Percentiles rank a stretch among this genome's conserved stretches.
phyloP scores from a whole-genome alignment of 2,329 filamentous ascomycete genomes.

The Stagonosporopsis cucurbitacearum region DNA sequence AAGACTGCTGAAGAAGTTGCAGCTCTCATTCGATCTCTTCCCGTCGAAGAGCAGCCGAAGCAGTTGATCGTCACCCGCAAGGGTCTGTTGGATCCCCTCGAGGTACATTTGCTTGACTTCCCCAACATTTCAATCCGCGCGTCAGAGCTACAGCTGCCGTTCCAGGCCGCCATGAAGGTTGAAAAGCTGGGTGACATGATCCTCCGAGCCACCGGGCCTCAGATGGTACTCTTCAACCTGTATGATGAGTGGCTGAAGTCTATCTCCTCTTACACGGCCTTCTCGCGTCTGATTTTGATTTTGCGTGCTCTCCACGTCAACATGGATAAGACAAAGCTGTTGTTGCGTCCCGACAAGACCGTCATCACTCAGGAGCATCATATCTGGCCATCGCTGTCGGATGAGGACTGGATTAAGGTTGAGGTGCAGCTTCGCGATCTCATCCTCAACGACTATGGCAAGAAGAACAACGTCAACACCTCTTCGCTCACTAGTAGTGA shows the following conservation, averaged over 20 bases:
- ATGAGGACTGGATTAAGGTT: slow-evolving; percentile 99
- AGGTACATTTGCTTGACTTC: slow-evolving; percentile 97
- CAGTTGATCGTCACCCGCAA: slow-evolving; percentile 98
- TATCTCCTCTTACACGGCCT: slow-evolving; percentile 97
- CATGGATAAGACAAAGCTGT: slow-evolving; percentile 95
- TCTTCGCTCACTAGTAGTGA: slow-evolving; percentile 95
- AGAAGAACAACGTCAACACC: slow-evolving; percentile 99
- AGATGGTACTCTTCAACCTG: slow-evolving; percentile 99
- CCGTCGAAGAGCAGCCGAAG: slow-evolving; percentile 97
- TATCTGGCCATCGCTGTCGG: slow-evolving; percentile 93
- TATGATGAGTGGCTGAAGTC: slow-evolving; percentile 99
- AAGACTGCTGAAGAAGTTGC: slow-evolving; percentile 99
- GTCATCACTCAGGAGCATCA: slow-evolving; percentile 99
- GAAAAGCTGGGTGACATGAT: slow-evolving; percentile 99
- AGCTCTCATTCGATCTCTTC: slow-evolving; percentile 90
- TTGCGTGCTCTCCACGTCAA: slow-evolving; percentile 96
- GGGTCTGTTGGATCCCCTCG: slow-evolving; percentile 93
- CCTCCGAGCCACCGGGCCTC: slow-evolving; percentile 93
- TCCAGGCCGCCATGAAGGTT: slow-evolving; percentile 99
- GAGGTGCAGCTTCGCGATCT: slow-evolving; percentile 94
- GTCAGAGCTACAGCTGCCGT: slow-evolving; percentile 93
- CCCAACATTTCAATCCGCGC: slow-evolving; percentile 98
- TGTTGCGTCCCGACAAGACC: slow-evolving; percentile 94
- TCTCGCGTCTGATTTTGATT: slow-evolving; percentile 93
- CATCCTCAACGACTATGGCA: slow-evolving; percentile 97